Evolutionary conservation across 768 basidiomycete genomes (phyloP).

Genomic region (Boletus subcaerulescens): DNA sequence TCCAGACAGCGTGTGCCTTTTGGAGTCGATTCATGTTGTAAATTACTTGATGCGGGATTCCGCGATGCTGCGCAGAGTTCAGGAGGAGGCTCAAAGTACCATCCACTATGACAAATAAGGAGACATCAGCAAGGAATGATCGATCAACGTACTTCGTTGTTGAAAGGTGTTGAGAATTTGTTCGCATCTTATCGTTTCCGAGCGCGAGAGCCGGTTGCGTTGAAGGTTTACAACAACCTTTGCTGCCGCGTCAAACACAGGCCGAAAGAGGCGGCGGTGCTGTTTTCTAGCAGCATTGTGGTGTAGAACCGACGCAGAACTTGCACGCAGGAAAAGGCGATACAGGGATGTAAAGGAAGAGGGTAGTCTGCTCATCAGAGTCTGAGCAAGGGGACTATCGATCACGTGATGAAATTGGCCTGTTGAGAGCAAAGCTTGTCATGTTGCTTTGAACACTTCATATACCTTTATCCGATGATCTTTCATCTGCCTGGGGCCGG

Average conservation of each 20-base stretch:
- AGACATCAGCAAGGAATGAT: not conserved
- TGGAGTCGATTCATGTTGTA: slow-evolving; percentile 46
- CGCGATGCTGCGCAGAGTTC: slow-evolving; percentile 60
- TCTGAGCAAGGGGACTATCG: not conserved
- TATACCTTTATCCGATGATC: slow-evolving; percentile 1
- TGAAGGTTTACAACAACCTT: slow-evolving; percentile 41
- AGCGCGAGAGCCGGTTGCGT: slow-evolving; percentile 18
- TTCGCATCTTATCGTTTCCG: slow-evolving; percentile 32
- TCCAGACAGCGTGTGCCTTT: slow-evolving; percentile 25
- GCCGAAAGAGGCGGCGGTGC: slow-evolving; percentile 50
- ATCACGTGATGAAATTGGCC: slow-evolving; percentile 10
- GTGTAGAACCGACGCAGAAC: slow-evolving; percentile 57
- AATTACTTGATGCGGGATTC: slow-evolving; percentile 57
- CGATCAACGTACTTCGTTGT: slow-evolving; percentile 42
- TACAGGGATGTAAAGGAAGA: slow-evolving; percentile 53
- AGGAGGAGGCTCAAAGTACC: slow-evolving; percentile 60
- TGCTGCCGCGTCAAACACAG: slow-evolving; percentile 52
- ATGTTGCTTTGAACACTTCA: no score
- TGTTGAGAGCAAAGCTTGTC: no score
- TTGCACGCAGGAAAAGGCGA: slow-evolving; percentile 54
- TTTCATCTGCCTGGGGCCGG: not conserved
- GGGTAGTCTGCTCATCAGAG: slow-evolving; percentile 24
- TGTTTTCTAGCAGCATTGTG: slow-evolving; percentile 42
- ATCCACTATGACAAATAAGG: slow-evolving; percentile 51
- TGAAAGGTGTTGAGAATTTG: slow-evolving; percentile 55